Conservation (phyloP, 441 rosid species). For the Corymbia citriodora region DNA sequence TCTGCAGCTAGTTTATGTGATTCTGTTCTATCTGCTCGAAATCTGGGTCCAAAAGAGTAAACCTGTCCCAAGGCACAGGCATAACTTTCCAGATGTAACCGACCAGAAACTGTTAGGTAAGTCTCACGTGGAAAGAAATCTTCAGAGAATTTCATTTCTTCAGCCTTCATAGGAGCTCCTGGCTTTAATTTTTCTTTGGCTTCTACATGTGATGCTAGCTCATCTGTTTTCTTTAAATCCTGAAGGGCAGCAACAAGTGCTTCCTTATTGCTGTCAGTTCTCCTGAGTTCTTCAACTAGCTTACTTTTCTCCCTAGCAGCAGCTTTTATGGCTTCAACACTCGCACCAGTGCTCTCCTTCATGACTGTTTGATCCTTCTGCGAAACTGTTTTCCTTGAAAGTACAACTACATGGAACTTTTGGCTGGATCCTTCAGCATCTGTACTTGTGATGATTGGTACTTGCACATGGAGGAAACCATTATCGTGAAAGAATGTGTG, state of each 20-base stretch:
- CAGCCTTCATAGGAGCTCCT: constrained; percentile 20
- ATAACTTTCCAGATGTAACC: constrained; percentile 81
- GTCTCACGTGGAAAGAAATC: constrained; percentile 57
- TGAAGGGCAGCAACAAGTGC: constrained; percentile 56
- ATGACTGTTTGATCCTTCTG: constrained; percentile 18
- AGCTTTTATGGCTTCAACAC: constrained; percentile 51
- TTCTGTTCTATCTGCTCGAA: constrained; percentile 44
- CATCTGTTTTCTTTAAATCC: constrained; percentile 64
- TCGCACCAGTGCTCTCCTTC: constrained; percentile 30
- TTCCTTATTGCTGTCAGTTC: constrained; percentile 78
- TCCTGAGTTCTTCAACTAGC: constrained; percentile 57
- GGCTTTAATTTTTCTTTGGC: constrained; percentile 34
- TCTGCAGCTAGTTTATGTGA: constrained; percentile 54
- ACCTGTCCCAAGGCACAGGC: constrained; percentile 89
- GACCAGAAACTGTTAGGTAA: constrained; percentile 67
- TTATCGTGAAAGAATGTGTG: constrained; percentile 63
- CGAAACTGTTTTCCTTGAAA: constrained; percentile 22
- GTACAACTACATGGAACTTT: constrained; percentile 56
- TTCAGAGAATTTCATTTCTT: constrained; percentile 23
- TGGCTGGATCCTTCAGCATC: constrained; percentile 52
- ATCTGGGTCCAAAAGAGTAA: constrained; percentile 82
- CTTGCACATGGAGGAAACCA: constrained; percentile 68
- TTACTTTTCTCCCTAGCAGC: constrained; percentile 55
- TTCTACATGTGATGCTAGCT: constrained; percentile 63
- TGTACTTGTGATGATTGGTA: constrained; percentile 68